phyloP scores from a whole-genome alignment of 805 yeast genomes.

The Blastobotrys americana region DNA sequence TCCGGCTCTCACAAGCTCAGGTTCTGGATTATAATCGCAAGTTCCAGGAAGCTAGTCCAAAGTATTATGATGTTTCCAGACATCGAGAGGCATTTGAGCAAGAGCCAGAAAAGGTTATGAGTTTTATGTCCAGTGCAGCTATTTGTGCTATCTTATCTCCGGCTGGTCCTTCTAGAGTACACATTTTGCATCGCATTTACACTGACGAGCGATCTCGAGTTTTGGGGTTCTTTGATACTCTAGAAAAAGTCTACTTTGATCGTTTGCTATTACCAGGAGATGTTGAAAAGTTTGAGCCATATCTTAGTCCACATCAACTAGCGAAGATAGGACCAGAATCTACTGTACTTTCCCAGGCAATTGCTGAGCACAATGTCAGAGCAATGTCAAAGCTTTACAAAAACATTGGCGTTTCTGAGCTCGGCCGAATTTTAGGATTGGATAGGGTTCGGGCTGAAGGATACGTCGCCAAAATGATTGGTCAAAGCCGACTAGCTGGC shows the following conservation, averaged over 20 bases:
- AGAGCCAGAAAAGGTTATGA: slow-evolving; percentile 24
- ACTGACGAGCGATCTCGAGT: slow-evolving; percentile 25
- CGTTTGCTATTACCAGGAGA: slow-evolving; percentile 23
- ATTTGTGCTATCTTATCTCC: slow-evolving; percentile 27
- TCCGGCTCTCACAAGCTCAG: slow-evolving; percentile 28
- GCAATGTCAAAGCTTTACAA: slow-evolving; percentile 28
- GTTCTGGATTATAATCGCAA: slow-evolving; percentile 25
- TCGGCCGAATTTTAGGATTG: slow-evolving; percentile 24
- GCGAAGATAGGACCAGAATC: slow-evolving; percentile 21
- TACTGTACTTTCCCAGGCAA: slow-evolving; percentile 26
- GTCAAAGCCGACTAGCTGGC: slow-evolving; percentile 25
- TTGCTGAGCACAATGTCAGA: slow-evolving; percentile 30
- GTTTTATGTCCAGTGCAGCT: slow-evolving; percentile 14
- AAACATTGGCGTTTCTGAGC: slow-evolving; percentile 22
- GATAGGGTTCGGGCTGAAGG: slow-evolving; percentile 22
- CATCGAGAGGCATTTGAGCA: slow-evolving; percentile 17
- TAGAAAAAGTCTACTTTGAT: slow-evolving; percentile 25
- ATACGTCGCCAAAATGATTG: slow-evolving; percentile 27
- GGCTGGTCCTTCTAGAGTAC: slow-evolving; percentile 28
- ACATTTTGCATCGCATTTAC: slow-evolving; percentile 22
- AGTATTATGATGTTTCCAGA: slow-evolving; percentile 26
- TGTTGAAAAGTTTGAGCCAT: slow-evolving; percentile 17
- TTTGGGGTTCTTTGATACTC: slow-evolving; percentile 14
- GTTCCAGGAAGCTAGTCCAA: slow-evolving; percentile 27
- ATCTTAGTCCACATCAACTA: slow-evolving; percentile 18